phyloP scores from a whole-genome alignment of 257 asterid species.

The Leonotis leonurus region DNA sequence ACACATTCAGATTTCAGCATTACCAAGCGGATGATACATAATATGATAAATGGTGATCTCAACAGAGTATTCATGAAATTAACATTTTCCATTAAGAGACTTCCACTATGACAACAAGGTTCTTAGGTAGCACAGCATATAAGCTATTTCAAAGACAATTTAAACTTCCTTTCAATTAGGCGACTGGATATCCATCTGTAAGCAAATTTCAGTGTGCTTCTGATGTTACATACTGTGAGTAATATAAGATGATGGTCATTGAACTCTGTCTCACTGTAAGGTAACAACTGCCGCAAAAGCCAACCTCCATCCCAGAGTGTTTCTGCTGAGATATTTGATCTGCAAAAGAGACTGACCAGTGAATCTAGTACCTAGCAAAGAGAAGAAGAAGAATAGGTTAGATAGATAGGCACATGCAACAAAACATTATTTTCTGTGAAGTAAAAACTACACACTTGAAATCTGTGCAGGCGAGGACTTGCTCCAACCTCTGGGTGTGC shows the following conservation, averaged over 20 bases:
- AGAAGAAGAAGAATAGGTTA: slow-evolving; percentile 18
- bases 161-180: slow-evolving; percentile 6
- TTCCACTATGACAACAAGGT: not conserved
- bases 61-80: not conserved
- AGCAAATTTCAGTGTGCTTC: slow-evolving; percentile 13
- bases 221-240: slow-evolving; percentile 52
- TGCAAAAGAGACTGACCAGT: slow-evolving; percentile 89
- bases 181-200: slow-evolving; percentile 7
- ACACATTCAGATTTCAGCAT: slow-evolving; percentile 9
- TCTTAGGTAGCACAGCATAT: not conserved
- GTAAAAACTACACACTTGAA: slow-evolving; percentile 49
- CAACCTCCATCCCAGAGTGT: slow-evolving; percentile 99
- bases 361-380: slow-evolving; percentile 79
- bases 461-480: slow-evolving; percentile 67
- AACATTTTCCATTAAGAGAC: not conserved
- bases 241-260: slow-evolving; percentile 57
- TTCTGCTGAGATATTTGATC: slow-evolving; percentile 86
- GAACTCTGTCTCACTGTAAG: slow-evolving; percentile 77
- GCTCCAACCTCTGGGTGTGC: slow-evolving; percentile 48
- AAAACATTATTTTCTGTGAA: slow-evolving; percentile 6
- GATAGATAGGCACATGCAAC: not conserved
- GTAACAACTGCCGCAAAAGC: slow-evolving; percentile 97
- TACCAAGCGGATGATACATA: not conserved
- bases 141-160: not conserved
- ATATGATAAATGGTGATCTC: not conserved